Conservation (phyloP, 495 filamentous ascomycete genomes). For the Apodospora peruviana region DNA sequence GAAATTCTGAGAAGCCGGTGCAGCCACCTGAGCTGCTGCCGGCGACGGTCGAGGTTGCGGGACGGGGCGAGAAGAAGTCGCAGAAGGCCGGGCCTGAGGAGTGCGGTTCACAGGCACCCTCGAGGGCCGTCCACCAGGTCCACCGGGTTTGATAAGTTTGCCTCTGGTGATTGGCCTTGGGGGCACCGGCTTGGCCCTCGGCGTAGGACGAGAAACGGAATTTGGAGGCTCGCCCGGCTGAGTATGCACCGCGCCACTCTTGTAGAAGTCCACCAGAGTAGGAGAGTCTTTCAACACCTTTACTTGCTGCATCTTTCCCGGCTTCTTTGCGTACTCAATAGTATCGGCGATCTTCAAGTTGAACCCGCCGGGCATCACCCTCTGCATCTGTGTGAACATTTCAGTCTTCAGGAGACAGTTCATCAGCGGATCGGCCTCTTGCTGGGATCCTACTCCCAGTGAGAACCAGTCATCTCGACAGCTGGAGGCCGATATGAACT, state of each 20-base stretch:
- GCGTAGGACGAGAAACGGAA: slow-evolving; percentile 78
- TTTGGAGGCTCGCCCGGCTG: slow-evolving; percentile 75
- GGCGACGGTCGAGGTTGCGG: slow-evolving; percentile 38
- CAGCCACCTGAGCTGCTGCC: slow-evolving; percentile 22
- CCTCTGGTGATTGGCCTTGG: slow-evolving; percentile 86
- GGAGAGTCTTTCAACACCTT: slow-evolving; percentile 85
- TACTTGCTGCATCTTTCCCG: slow-evolving; percentile 79
- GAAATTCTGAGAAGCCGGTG: slow-evolving; percentile 8
- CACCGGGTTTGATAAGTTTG: slow-evolving; percentile 84
- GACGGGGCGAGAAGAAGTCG: slow-evolving; percentile 37
- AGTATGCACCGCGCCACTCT: slow-evolving; percentile 86
- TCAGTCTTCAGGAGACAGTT: slow-evolving; percentile 96
- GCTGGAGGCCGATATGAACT: slow-evolving; percentile 71
- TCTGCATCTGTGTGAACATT: slow-evolving; percentile 84
- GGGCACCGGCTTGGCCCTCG: slow-evolving; percentile 75
- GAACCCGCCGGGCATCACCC: slow-evolving; percentile 67
- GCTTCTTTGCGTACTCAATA: slow-evolving; percentile 98
- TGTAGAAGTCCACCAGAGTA: slow-evolving; percentile 78
- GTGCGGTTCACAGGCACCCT: slow-evolving; percentile 53
- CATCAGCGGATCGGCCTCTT: slow-evolving; percentile 86
- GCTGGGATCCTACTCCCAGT: slow-evolving; percentile 75
- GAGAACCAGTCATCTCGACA: slow-evolving; percentile 96
- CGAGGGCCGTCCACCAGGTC: slow-evolving; percentile 74
- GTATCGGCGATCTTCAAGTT: slow-evolving; percentile 75
- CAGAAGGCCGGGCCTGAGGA: slow-evolving; percentile 37